Evolutionary conservation across 2,329 filamentous ascomycete genomes (phyloP).

Genomic region (Macroventuria anomochaeta): DNA sequence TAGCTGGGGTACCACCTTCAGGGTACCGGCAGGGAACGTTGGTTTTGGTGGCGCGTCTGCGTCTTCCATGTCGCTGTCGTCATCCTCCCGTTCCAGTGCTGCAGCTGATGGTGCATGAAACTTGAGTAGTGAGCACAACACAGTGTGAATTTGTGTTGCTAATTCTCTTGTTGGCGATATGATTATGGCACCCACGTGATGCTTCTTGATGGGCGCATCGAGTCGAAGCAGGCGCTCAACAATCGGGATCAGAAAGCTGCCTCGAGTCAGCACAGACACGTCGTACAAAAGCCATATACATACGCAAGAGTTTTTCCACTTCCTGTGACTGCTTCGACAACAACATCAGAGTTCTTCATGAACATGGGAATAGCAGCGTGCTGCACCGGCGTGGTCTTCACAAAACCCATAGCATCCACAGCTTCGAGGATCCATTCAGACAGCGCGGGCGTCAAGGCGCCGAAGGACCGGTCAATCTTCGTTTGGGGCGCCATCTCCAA

Average conservation of each 20-base stretch:
- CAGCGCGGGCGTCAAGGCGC: slow-evolving; percentile 71
- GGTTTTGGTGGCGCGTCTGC: slow-evolving; percentile 47
- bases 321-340: slow-evolving; percentile 71
- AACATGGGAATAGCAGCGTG: slow-evolving; percentile 89
- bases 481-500: slow-evolving; percentile 42
- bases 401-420: slow-evolving; percentile 82
- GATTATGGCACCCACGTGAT: slow-evolving; percentile 89
- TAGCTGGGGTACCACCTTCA: slow-evolving; percentile 75
- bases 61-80: slow-evolving; percentile 52
- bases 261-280: neutral
- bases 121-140: slow-evolving; percentile 75
- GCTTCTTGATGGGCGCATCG: slow-evolving; percentile 83
- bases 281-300: slow-evolving; percentile 2
- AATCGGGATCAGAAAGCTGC: slow-evolving; percentile 76
- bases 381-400: slow-evolving; percentile 92
- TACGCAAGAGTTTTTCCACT: slow-evolving; percentile 46
- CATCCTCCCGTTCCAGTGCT: slow-evolving; percentile 61
- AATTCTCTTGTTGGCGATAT: slow-evolving; percentile 93
- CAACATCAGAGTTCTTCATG: slow-evolving; percentile 87
- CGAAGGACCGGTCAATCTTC: slow-evolving; percentile 63
- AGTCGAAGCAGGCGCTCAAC: slow-evolving; percentile 81
- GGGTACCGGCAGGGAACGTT: slow-evolving; percentile 55
- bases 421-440: slow-evolving; percentile 88
- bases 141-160: slow-evolving; percentile 85
- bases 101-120: slow-evolving; percentile 84